phyloP scores from a whole-genome alignment of 2,329 filamentous ascomycete genomes.

The Talaromyces sp. region DNA sequence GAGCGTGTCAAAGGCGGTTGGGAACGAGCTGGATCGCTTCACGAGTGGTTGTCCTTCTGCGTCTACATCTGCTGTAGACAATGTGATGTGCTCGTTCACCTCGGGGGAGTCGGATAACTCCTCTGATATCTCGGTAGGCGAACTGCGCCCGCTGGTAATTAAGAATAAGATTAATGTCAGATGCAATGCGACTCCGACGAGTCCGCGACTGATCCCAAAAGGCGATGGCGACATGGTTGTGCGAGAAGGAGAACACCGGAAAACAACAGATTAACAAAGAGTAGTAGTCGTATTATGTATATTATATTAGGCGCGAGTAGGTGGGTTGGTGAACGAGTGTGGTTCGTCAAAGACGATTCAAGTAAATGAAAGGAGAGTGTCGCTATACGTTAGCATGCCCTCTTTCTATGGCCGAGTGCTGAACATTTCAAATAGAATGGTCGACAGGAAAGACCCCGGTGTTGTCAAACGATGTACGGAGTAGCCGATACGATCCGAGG shows the following conservation, averaged over 20 bases:
- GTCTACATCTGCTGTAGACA: conserved; percentile 10
- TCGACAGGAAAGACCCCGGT: neutral
- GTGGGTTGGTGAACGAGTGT: neutral
- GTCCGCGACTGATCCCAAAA: neutral
- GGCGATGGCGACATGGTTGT: neutral
- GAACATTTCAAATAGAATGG: neutral
- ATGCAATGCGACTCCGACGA: conserved; percentile 1
- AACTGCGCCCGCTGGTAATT: conserved; percentile 5
- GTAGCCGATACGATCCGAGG: neutral
- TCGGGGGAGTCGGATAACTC: neutral
- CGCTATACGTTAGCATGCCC: neutral
- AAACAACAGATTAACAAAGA: neutral
- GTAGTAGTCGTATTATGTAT: neutral
- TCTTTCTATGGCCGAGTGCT: neutral
- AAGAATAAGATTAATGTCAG: conserved; percentile 11
- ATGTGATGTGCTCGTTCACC: neutral
- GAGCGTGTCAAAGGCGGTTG: conserved; percentile 64
- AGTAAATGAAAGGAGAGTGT: neutral
- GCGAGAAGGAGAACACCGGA: neutral
- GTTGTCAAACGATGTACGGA: neutral
- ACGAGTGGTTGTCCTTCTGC: neutral
- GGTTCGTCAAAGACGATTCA: neutral
- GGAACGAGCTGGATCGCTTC: conserved; percentile 36
- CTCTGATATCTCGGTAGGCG: neutral
- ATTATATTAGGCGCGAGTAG: neutral